These are phyloP conservation scores for Caloboletus firmus DNA, from an alignment of 1,284 basidiomycete species.

Conservation along the genomic window DNA sequence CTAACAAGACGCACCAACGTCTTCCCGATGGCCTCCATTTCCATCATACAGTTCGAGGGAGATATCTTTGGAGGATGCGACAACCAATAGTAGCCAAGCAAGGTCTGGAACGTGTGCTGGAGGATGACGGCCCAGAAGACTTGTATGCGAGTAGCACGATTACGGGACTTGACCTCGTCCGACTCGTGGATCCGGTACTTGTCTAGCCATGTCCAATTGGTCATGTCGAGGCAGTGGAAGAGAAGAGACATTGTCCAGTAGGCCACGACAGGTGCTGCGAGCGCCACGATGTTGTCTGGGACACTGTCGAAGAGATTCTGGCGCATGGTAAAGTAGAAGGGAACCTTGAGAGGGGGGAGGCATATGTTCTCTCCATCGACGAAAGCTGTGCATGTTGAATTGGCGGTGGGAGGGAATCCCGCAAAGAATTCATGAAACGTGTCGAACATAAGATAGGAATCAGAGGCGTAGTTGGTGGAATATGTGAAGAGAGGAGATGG, in stretches of 20 bases:
- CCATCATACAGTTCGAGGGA: slow-evolving; percentile 45
- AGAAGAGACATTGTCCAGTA: slow-evolving; percentile 86
- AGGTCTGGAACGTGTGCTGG: slow-evolving; percentile 86
- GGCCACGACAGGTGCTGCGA: slow-evolving; percentile 76
- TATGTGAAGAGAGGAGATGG: neutral
- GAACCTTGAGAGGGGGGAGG: slow-evolving; percentile 33
- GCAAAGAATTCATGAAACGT: slow-evolving; percentile 6
- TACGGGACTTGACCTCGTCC: slow-evolving; percentile 74
- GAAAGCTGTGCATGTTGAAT: slow-evolving; percentile 32
- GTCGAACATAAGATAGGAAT: slow-evolving; percentile 17
- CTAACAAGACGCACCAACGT: slow-evolving; percentile 45
- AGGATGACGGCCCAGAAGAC: slow-evolving; percentile 81
- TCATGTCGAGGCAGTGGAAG: slow-evolving; percentile 82
- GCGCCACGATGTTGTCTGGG: slow-evolving; percentile 73
- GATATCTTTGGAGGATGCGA: slow-evolving; percentile 43
- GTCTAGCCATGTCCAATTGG: slow-evolving; percentile 77
- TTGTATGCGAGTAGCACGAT: slow-evolving; percentile 69
- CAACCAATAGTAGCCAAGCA: slow-evolving; percentile 71
- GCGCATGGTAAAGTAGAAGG: slow-evolving; percentile 64
- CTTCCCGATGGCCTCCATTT: slow-evolving; percentile 45
- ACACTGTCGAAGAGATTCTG: slow-evolving; percentile 58
- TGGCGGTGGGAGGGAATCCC: slow-evolving; percentile 6
- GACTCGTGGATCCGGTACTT: slow-evolving; percentile 88
- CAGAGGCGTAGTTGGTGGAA: neutral
- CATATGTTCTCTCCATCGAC: slow-evolving; percentile 29